Conservation (phyloP, 169 alveolate genomes). For the Plasmodium gallinaceum region DNA sequence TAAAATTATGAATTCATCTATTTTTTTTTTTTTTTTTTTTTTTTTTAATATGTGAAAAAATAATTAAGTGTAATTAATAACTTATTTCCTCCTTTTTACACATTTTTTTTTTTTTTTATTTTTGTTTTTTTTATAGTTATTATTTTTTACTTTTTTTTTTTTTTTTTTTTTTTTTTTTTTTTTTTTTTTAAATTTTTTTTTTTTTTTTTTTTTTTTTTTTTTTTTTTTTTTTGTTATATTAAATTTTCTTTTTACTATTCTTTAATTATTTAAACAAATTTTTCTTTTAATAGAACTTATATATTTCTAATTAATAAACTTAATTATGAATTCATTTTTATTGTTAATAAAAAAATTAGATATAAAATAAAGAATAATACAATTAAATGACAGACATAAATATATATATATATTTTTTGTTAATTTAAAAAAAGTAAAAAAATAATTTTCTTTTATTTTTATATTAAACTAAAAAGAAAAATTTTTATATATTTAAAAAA, state of each 20-base stretch:
- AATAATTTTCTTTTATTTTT: too few species aligned
- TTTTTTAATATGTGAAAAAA: constrained; percentile 7
- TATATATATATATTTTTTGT: not conserved
- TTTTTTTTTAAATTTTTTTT: not conserved
- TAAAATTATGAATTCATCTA: not conserved
- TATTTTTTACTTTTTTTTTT: not conserved
- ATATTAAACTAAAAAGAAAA: too few species aligned
- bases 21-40: constrained; percentile 21
- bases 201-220: not conserved
- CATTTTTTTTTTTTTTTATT: not conserved
- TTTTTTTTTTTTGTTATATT: not conserved
- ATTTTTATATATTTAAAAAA: too few species aligned
- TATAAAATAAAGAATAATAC: not conserved
- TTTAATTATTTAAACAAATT: constrained; percentile 29
- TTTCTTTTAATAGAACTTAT: constrained; percentile 22
- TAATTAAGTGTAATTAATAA: constrained; percentile 13
- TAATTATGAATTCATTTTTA: constrained; percentile 22
- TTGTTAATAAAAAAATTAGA: not conserved
- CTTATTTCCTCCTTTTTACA: not conserved
- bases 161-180: not conserved
- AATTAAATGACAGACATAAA: not conserved
- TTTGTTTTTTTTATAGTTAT: not conserved
- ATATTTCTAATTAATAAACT: constrained; percentile 11
- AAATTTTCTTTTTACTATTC: constrained; percentile 34
- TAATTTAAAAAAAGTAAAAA: too few species aligned